phyloP scores from a whole-genome alignment of 805 yeast species.

The Candida vaughaniae region DNA sequence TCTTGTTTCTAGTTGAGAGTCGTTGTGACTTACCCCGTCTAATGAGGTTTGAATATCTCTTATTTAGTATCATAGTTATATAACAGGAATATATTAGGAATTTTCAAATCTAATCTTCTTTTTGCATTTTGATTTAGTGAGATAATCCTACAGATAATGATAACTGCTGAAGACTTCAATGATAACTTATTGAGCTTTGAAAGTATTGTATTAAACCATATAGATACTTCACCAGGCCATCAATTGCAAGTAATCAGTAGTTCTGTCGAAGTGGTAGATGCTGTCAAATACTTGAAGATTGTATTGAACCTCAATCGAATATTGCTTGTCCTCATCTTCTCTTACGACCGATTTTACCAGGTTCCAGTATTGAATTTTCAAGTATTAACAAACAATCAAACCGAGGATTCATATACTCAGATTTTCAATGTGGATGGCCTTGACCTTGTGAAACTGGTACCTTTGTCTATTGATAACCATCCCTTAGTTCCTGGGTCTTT shows the following conservation, averaged over 20 bases:
- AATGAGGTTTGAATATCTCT: too few species aligned
- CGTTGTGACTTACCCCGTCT: too few species aligned
- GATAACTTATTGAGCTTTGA: neutral
- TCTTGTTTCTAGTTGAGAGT: too few species aligned
- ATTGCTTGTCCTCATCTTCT: neutral
- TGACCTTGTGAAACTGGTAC: conserved; percentile 1
- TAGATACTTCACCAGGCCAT: neutral
- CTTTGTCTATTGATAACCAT: conserved; percentile 14
- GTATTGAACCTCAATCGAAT: neutral
- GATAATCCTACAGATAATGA: too few species aligned
- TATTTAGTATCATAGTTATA: too few species aligned
- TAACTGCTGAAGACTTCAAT: conserved; percentile 1
- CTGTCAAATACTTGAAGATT: neutral
- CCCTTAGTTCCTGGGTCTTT: conserved; percentile 15
- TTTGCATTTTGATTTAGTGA: too few species aligned
- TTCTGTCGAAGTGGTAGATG: neutral
- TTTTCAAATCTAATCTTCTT: too few species aligned
- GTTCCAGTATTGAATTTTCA: conserved; percentile 32
- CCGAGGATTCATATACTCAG: neutral
- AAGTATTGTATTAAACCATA: neutral
- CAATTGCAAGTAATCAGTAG: neutral
- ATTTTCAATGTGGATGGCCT: conserved; percentile 1
- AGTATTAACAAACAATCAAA: conserved; percentile 7
- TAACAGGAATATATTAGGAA: too few species aligned
- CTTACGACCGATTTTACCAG: conserved; percentile 26